Evolutionary conservation across 768 basidiomycete species (phyloP), one percentile per base, ranked within the genome.

Genomic region (Leucocoprinus leucothites): DNA sequence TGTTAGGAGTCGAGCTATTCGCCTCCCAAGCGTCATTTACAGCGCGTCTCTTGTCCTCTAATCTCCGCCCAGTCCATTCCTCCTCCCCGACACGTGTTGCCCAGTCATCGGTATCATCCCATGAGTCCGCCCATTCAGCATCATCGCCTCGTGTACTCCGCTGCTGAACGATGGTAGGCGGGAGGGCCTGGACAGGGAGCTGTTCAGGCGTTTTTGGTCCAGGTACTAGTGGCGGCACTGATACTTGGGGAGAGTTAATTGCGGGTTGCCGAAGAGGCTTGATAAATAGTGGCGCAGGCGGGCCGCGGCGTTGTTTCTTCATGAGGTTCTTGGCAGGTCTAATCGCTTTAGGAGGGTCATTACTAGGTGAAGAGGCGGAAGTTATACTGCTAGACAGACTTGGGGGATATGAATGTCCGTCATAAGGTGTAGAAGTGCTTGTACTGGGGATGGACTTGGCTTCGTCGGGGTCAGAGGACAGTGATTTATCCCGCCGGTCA

Each of bases 361-460:
- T 63, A 58, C 69, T 61, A 14, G 71, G 65, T 28, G 67, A 60
- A 16, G 73, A 63, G 40, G 69, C 66, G 3, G 73, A 74, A 1
- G 77, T 67, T 38, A 74, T 62, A 60, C 78, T 76, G 57, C 69
- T 74, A 16, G 73, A 67, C 21, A 76, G 69, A 59, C 76, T 80
- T 13, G 87, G 87, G 26, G 87, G 87, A 64, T 89, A 88, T 22
- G 81, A 75, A 60, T 86, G 82, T 31, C 67, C 53, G 1, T 74
- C 73, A 11, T 67, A 62, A n/a, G 64, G 59, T 46, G 66, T 66
- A n/a, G 67, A 66, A 9, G 62, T 61, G 9, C 71, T 69, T 31
- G 69, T 70, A 9, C 73, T 68, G 9, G 68, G 66, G 19, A 69
- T 61, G 3, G 74, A 73, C 65, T 81, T 80, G 31, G 68, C 62